Percentiles rank a stretch among this genome's conserved stretches.
phyloP scores from a whole-genome alignment of 495 filamentous ascomycete species.

The Bacidia gigantensis region DNA sequence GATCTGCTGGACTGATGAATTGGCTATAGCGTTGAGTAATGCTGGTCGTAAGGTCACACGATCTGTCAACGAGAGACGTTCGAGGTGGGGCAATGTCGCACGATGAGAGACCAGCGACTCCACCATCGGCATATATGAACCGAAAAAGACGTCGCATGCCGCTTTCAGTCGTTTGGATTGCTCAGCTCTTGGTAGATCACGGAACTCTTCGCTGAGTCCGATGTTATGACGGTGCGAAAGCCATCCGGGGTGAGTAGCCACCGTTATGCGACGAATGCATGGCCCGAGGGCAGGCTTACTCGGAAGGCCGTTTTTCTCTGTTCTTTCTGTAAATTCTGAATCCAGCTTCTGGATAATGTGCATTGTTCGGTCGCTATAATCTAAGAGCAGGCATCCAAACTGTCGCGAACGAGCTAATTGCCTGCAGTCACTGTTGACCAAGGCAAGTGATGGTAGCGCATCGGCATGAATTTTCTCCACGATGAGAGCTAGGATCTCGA shows the following conservation, averaged over 20 bases:
- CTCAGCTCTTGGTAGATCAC: background rate
- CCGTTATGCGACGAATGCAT: constrained; percentile 1
- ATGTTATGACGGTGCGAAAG: background rate
- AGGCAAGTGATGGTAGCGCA: constrained; percentile 5
- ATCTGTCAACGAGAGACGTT: constrained; percentile 2
- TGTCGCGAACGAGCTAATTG: constrained; percentile 8
- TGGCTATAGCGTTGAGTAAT: background rate
- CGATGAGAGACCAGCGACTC: background rate
- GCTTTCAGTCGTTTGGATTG: background rate
- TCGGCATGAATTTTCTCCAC: background rate
- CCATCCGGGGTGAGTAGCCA: background rate
- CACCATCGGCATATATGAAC: background rate
- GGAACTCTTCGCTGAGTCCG: background rate
- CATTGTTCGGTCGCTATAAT: constrained; percentile 1
- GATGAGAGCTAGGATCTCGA: background rate
- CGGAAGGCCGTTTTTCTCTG: background rate
- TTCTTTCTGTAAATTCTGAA: background rate
- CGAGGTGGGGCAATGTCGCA: constrained; percentile 6
- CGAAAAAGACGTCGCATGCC: background rate
- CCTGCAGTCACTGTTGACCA: constrained; percentile 7
- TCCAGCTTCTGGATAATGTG: background rate
- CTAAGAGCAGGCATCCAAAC: constrained; percentile 4
- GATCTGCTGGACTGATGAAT: background rate
- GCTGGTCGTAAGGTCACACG: background rate
- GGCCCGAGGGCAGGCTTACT: background rate